Base-by-base conservation (phyloP, 1,139 yeast species). In the Kurtzmaniella quercitrusa region DNA sequence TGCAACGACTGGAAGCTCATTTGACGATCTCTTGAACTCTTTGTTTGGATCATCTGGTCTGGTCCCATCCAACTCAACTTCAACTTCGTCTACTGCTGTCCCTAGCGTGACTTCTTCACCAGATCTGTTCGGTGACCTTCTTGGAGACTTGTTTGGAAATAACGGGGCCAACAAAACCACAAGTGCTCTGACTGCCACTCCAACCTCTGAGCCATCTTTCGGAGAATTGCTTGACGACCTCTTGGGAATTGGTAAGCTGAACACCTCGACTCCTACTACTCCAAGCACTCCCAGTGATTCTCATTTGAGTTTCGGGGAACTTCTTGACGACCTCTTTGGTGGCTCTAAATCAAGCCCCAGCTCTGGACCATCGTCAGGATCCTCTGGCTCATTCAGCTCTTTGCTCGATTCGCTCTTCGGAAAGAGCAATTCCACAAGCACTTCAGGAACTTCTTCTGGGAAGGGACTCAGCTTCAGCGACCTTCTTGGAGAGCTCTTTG, bases 151-250 rank as follows among this genome's bases (percentile, higher is more conserved):
- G n/a, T 45, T 45, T 6, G 46, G 44, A 11, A 4, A 17, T 31
- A 3, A 31, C 18, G 16, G 6, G 36, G 18, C 36, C 18, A 31
- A 6, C 36, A 31, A 16, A 9, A 31, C 38, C 18, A 19, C 38
- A 17, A 21, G 18, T 17, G 23, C 23, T 17, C 42, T 8, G 31
- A 29, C 42, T 25, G 25, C 48, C 18, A 23, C 44, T 25, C 31
- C 43, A 15, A 33, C 44, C 14, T 19, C 41, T 16, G 41, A n/a
- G 12, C 8, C 9, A 14, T 18, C 40, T 12, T 43, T 54, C 12
- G 50, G 43, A 18, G 49, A 45, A 16, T 41, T 54, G 19, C 47
- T 52, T 25, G 51, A 44, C 23, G 50, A 51, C 12, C 38, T 55
- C 8, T 56, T 54, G 37, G 50, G 49, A n/a, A 27, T 27, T 27